phyloP scores from a whole-genome alignment of 2,329 filamentous ascomycete genomes.

The Phaeosphaeria sp. region DNA sequence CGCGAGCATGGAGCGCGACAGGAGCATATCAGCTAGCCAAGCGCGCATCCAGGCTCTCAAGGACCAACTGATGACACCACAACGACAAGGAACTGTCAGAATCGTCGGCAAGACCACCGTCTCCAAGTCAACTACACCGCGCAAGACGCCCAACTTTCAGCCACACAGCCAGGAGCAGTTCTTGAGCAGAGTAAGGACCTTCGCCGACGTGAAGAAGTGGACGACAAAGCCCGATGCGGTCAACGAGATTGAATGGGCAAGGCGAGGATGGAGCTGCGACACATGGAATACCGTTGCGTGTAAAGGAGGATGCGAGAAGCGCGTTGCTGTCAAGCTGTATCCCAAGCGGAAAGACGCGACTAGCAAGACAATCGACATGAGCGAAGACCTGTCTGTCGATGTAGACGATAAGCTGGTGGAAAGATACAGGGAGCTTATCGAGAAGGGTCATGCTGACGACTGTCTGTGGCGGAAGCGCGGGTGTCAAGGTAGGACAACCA shows the following conservation, averaged over 20 bases:
- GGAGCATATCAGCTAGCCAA: constrained; percentile 35
- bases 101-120: constrained; percentile 39
- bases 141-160: constrained; percentile 72
- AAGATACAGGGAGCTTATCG: constrained; percentile 75
- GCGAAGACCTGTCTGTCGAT: constrained; percentile 54
- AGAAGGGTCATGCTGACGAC: constrained; percentile 76
- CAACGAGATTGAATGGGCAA: constrained; percentile 93
- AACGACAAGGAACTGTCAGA: constrained; percentile 36
- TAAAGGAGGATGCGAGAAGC: constrained; percentile 78
- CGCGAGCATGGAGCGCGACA: constrained; percentile 32
- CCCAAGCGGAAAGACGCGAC: constrained; percentile 58
- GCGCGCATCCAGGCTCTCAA: constrained; percentile 41
- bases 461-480: constrained; percentile 87
- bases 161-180: constrained; percentile 86
- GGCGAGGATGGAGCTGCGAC: constrained; percentile 87
- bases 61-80: constrained; percentile 39
- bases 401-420: constrained; percentile 72
- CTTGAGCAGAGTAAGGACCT: constrained; percentile 80
- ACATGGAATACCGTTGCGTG: constrained; percentile 78
- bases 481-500: constrained; percentile 72
- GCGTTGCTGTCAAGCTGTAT: constrained; percentile 78
- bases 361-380: constrained; percentile 58
- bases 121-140: constrained; percentile 29
- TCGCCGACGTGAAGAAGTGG: constrained; percentile 91
- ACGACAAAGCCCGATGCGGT: constrained; percentile 87